Evolutionary conservation across 148 eudicot species (phyloP).

Genomic region (Diospyros lotus): DNA sequence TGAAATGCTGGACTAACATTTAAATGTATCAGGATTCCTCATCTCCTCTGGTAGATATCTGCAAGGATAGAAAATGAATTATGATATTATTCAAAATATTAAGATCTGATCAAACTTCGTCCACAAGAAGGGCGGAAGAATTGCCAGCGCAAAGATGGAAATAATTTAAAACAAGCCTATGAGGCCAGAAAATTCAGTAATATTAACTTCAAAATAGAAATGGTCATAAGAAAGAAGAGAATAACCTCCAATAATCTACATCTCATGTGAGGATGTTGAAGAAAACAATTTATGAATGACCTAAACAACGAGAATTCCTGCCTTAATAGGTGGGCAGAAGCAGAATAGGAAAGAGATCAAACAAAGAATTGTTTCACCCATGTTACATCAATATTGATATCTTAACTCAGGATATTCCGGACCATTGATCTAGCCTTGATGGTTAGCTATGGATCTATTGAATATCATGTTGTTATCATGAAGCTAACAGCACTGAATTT

Average conservation of each 20-base stretch:
- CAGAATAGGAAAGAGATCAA: background rate
- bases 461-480: background rate
- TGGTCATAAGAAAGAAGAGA: background rate
- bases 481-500: background rate
- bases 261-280: background rate
- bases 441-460: background rate
- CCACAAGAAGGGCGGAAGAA: background rate
- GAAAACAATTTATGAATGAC: background rate
- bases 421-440: background rate
- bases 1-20: conserved; percentile 59
- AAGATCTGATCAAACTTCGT: conserved; percentile 4
- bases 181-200: background rate
- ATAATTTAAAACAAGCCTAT: background rate
- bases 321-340: background rate
- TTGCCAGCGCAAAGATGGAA: background rate
- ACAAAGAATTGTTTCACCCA: background rate
- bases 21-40: conserved; percentile 91
- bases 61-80: conserved; percentile 23
- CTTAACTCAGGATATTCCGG: background rate
- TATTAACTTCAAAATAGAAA: conserved; percentile 1
- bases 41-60: conserved; percentile 97
- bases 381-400: background rate
- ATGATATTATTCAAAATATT: background rate
- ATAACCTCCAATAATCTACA: background rate
- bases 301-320: background rate